These are phyloP conservation scores for Berberis vulgaris DNA, from an alignment of 164 flowering plant genomes.

Conservation along the genomic window DNA sequence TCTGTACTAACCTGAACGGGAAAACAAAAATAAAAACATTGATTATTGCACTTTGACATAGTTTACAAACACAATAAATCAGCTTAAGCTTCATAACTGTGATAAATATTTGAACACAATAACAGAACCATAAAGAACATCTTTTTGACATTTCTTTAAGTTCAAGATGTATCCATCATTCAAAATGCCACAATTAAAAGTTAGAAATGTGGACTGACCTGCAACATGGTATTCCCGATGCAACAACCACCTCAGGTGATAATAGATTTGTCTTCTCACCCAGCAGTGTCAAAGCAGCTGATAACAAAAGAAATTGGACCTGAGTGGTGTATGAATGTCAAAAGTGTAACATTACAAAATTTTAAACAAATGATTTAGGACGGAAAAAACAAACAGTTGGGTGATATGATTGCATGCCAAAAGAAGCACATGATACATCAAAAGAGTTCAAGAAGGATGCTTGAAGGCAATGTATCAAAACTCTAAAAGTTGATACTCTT, in stretches of 20 bases:
- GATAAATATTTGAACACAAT: neutral
- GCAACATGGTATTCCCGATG: conserved; percentile 93
- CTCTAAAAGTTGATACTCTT: no score
- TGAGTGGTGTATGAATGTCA: conserved; percentile 11
- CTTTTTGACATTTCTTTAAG: no score
- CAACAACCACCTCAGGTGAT: conserved; percentile 78
- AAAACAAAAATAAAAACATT: neutral
- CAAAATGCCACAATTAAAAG: no score
- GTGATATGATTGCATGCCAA: no score
- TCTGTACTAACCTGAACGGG: conserved; percentile 71
- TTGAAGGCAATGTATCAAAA: no score
- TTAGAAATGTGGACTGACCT: conserved; percentile 37
- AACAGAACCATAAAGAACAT: no score
- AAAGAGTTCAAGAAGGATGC: no score
- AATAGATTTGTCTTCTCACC: conserved; percentile 96
- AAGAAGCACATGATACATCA: no score
- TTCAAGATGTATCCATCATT: no score
- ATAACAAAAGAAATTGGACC: conserved; percentile 21
- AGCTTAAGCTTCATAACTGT: neutral
- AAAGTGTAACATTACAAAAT: conserved; percentile 1
- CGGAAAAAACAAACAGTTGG: no score
- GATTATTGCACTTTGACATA: neutral
- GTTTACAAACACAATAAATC: neutral
- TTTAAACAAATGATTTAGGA: neutral
- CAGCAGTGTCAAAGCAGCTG: conserved; percentile 81